phyloP scores from a whole-genome alignment of 495 filamentous ascomycete genomes.

The Hyaloscypha finlandica region DNA sequence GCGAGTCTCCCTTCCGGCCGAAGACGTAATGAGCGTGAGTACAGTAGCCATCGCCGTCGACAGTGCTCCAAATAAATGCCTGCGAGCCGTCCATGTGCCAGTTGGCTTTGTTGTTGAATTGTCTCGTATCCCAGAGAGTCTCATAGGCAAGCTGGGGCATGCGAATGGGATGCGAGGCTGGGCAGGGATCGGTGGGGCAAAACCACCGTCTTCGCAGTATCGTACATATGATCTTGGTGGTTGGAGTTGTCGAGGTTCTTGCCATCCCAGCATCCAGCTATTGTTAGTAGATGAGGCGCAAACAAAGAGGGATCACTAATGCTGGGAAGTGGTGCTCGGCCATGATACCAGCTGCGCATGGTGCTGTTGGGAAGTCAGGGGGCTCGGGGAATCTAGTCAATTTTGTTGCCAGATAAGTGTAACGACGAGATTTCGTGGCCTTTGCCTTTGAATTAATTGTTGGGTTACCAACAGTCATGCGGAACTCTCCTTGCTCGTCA shows the following conservation, averaged over 20 bases:
- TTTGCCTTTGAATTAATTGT: conserved; percentile 35
- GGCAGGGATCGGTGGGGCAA: conserved; percentile 48
- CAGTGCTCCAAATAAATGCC: conserved; percentile 46
- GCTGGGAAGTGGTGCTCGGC: conserved; percentile 80
- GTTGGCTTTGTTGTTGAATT: conserved; percentile 43
- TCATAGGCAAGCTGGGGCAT: conserved; percentile 62
- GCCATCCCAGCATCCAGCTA: conserved; percentile 76
- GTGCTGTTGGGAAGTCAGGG: conserved; percentile 50
- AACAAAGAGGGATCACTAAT: conserved; percentile 40
- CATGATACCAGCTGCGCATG: conserved; percentile 64
- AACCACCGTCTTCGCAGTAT: conserved; percentile 34
- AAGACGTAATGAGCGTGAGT: conserved; percentile 76
- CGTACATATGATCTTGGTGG: conserved; percentile 55
- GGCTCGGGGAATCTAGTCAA: conserved; percentile 43
- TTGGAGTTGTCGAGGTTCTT: conserved; percentile 59
- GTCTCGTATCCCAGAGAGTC: conserved; percentile 53
- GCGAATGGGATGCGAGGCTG: conserved; percentile 53
- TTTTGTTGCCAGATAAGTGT: conserved; percentile 48
- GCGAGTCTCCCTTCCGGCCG: conserved; percentile 67
- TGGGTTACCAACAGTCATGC: conserved; percentile 70
- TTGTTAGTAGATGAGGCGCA: conserved; percentile 7
- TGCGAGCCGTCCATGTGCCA: conserved; percentile 52
- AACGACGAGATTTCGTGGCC: conserved; percentile 46
- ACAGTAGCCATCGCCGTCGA: conserved; percentile 56
- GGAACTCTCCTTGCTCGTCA: too few species aligned